Percentiles rank a stretch among this genome's conserved stretches.
phyloP scores from a whole-genome alignment of 2,329 filamentous ascomycete genomes.

The Apiospora koreana region DNA sequence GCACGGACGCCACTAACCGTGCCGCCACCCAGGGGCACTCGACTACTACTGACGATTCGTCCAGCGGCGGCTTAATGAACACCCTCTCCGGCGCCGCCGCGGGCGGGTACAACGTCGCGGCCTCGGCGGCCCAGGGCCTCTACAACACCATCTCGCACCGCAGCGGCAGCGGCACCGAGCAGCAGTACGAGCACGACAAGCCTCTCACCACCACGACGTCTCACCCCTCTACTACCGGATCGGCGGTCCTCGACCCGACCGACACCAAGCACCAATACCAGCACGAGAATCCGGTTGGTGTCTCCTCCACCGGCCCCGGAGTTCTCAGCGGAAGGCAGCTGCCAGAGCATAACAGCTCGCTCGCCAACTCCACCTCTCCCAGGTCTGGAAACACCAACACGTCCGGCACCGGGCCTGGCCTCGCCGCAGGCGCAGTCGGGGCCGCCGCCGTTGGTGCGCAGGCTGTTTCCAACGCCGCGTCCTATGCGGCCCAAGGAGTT shows the following conservation, averaged over 20 bases:
- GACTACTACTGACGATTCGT: slow-evolving; percentile 13
- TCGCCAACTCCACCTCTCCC: background rate
- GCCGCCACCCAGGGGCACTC: background rate
- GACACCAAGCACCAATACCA: too few species aligned
- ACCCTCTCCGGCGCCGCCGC: slow-evolving; percentile 17
- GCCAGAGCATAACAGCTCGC: background rate
- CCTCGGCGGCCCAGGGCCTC: background rate
- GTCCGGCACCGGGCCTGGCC: background rate
- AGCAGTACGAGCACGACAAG: background rate
- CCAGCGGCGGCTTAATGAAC: slow-evolving; percentile 20
- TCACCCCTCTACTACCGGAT: too few species aligned
- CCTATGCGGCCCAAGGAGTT: background rate
- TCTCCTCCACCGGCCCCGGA: too few species aligned
- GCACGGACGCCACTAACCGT: slow-evolving; percentile 11
- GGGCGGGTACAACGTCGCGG: slow-evolving; percentile 5
- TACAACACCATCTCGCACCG: background rate
- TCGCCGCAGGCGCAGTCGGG: background rate
- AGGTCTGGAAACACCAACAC: background rate
- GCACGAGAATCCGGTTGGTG: too few species aligned
- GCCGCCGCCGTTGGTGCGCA: background rate
- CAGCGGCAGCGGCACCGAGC: background rate
- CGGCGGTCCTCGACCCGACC: too few species aligned
- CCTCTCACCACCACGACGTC: background rate
- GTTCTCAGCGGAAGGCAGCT: background rate
- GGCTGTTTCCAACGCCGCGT: background rate